Conservation (phyloP, 495 filamentous ascomycete genomes). For the Friedmanniomyces simplex region DNA sequence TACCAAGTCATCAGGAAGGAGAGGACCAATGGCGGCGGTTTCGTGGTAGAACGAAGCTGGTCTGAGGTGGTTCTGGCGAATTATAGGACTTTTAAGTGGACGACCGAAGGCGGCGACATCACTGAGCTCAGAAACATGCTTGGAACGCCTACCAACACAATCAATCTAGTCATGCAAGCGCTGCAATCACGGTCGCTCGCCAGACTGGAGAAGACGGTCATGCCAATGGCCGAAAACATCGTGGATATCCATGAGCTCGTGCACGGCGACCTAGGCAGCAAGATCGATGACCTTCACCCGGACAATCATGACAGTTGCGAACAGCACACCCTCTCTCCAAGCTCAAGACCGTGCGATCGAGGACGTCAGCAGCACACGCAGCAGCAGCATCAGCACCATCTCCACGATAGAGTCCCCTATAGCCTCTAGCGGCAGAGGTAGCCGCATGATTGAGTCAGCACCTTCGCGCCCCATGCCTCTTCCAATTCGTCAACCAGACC, state of each 20-base stretch:
- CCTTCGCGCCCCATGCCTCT: not conserved
- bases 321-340: conserved; percentile 12
- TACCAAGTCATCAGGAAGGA: conserved; percentile 32
- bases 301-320: conserved; percentile 26
- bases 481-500: not conserved
- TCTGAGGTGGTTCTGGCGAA: conserved; percentile 27
- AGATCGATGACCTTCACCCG: conserved; percentile 30
- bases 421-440: not conserved
- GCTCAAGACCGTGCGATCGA: conserved; percentile 5
- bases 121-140: conserved; percentile 28
- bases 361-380: conserved; percentile 2
- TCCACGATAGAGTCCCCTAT: not conserved
- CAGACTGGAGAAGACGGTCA: conserved; percentile 27
- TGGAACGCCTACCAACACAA: conserved; percentile 30
- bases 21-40: conserved; percentile 25
- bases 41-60: conserved; percentile 29
- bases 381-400: conserved; percentile 3
- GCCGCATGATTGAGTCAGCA: not conserved
- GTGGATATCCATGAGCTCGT: conserved; percentile 26
- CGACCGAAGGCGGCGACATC: conserved; percentile 31
- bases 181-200: conserved; percentile 30
- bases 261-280: conserved; percentile 22
- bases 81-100: conserved; percentile 34
- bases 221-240: conserved; percentile 29
- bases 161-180: conserved; percentile 30